Base-by-base conservation (phyloP, 805 yeast species). In the Wickerhamomyces kurtzmanii region DNA sequence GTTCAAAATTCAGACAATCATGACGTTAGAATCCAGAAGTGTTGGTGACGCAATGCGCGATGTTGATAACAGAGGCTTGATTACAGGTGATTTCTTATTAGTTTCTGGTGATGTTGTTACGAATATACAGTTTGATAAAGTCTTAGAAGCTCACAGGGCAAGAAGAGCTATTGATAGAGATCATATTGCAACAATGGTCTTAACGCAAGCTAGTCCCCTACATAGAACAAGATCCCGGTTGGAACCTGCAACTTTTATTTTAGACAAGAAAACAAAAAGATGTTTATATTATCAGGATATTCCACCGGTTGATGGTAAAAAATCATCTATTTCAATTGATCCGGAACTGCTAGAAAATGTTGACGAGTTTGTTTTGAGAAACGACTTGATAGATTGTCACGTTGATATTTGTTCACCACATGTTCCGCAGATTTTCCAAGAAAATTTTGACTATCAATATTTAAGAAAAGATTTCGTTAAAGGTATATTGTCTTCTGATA, bases 31-130 rank as follows among this genome's bases (percentile, higher is more conserved):
- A 51, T 76, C 91, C 8, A 62, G 87, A 52, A 82, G 94, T 16
- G 94, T 89, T 8, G 98, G 98, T 40, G 98, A 91, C 57, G 93
- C 94, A 13, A 83, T 91, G 94, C 70, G 98, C 51, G 97, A 89
- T 48, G 60, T 91, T 33, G 98, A 91, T 52, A 77, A 83, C 35
- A 66, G 94, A 42, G 96, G 96, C 5, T 59, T 89, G 32, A 83
- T 91, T 28, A 74, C 82, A 1, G 87, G 93, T 10, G 98, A 91
- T 53, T 91, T 91, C 45, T 59, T 91, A 31, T 63, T 91, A 20
- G 82, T 91, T 18, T 75, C 93, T 7, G 98, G 98, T 36, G 98
- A 91, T 51, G 93, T 89, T 12, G 84, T 91, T n/a, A 80, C 95
- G 23, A 91, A 91, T 45, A 68, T 91, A 32, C 91, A 86, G 44